Evolutionary conservation across 2,329 filamentous ascomycete genomes (phyloP).

Genomic region (Sclerotinia nivalis): DNA sequence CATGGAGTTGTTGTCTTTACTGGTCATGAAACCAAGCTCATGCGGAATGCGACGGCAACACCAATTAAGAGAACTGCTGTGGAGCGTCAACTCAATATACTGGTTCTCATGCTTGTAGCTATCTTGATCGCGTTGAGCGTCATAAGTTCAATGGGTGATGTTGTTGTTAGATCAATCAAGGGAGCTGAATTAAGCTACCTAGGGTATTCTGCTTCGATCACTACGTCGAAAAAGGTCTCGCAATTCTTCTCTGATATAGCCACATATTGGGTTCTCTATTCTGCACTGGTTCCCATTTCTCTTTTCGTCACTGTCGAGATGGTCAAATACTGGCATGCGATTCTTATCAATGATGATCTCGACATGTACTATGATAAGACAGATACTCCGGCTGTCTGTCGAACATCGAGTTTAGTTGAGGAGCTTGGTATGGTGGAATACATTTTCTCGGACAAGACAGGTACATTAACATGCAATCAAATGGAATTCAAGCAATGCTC

Average conservation of each 20-base stretch:
- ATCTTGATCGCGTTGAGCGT: conserved; percentile 84
- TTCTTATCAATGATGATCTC: conserved; percentile 93
- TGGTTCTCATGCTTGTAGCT: conserved; percentile 85
- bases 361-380: conserved; percentile 98
- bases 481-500: conserved; percentile 98
- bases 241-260: conserved; percentile 94
- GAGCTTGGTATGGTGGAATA: conserved; percentile 98
- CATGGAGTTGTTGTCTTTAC: conserved; percentile 96
- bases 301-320: conserved; percentile 97
- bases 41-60: conserved; percentile 95
- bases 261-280: conserved; percentile 98
- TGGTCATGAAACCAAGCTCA: conserved; percentile 96
- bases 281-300: conserved; percentile 92
- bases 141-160: conserved; percentile 86
- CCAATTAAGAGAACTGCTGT: conserved; percentile 98
- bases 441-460: conserved; percentile 98
- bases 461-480: conserved; percentile 94
- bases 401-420: conserved; percentile 94
- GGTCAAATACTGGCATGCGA: conserved; percentile 98
- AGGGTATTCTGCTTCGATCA: conserved; percentile 61
- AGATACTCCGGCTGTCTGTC: conserved; percentile 92
- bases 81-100: conserved; percentile 87
- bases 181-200: conserved; percentile 70
- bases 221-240: conserved; percentile 56
- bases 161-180: conserved; percentile 71